A percentile compares a stretch with the other conserved stretches of the same genome.
Conservation (phyloP, 768 basidiomycete species). For the Panellus pusillus region DNA sequence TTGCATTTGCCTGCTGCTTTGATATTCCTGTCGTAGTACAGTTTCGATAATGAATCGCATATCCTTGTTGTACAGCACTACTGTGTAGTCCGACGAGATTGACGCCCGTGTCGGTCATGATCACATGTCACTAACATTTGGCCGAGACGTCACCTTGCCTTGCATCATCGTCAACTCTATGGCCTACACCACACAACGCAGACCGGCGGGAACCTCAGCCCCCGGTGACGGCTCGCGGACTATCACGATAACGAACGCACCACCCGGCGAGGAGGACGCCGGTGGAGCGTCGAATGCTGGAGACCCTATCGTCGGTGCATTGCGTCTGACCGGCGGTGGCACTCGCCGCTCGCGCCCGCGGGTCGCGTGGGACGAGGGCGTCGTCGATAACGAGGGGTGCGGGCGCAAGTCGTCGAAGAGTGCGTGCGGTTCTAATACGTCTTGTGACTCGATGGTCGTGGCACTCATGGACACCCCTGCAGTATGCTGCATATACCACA, state of each 20-base stretch:
- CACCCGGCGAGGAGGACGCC: constrained; percentile 29
- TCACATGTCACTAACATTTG: no score
- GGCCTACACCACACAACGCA: constrained; percentile 26
- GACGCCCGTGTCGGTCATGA: no score
- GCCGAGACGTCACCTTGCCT: no score
- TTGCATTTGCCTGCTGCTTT: constrained; percentile 8
- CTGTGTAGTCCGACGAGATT: no score
- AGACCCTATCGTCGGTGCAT: constrained; percentile 40
- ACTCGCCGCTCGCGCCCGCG: constrained; percentile 45
- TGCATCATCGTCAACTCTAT: no score
- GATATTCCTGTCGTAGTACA: not conserved
- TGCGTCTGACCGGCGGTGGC: constrained; percentile 57
- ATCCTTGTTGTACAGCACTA: no score
- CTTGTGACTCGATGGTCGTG: not conserved
- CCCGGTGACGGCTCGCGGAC: constrained; percentile 58
- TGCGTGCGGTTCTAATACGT: constrained; percentile 39
- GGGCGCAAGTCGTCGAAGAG: constrained; percentile 94
- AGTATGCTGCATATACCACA: constrained; percentile 98
- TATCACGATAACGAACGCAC: constrained; percentile 42
- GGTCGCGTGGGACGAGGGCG: constrained; percentile 84
- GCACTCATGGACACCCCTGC: not conserved
- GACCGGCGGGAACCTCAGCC: constrained; percentile 36
- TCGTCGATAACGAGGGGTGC: constrained; percentile 87
- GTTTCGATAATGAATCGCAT: no score
- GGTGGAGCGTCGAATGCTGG: constrained; percentile 15